Percentiles rank a stretch among this genome's conserved stretches.
These are phyloP conservation scores for Prunus mume DNA, from an alignment of 306 rosid species.

Conservation along the genomic window DNA sequence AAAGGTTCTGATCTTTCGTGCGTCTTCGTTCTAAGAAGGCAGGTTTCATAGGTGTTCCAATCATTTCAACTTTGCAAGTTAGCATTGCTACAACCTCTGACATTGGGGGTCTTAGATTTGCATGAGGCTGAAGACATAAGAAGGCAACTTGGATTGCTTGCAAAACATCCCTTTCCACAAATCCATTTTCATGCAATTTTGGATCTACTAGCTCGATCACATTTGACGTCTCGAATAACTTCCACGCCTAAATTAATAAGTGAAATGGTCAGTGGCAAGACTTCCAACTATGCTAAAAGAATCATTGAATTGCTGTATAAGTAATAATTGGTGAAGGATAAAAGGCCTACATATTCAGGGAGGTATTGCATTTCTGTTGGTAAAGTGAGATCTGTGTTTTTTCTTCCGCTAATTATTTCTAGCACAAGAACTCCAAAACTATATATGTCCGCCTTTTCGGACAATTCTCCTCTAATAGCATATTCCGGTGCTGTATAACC, in stretches of 20 bases:
- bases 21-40: conserved; percentile 52
- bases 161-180: conserved; percentile 53
- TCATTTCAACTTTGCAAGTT: conserved; percentile 55
- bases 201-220: conserved; percentile 60
- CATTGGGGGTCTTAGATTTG: conserved; percentile 76
- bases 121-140: conserved; percentile 70
- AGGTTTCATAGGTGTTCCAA: conserved; percentile 55
- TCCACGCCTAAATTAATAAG: conserved; percentile 59
- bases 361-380: conserved; percentile 82
- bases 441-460: conserved; percentile 88
- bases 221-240: conserved; percentile 52
- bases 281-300: not conserved
- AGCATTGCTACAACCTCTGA: conserved; percentile 73
- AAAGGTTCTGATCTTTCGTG: conserved; percentile 36
- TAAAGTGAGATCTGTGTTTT: conserved; percentile 71
- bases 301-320: not conserved
- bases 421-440: conserved; percentile 94
- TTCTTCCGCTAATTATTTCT: conserved; percentile 74
- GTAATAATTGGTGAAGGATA: not conserved
- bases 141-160: conserved; percentile 71
- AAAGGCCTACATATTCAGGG: conserved; percentile 66
- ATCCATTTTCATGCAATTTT: conserved; percentile 49
- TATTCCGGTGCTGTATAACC: conserved; percentile 96
- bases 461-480: conserved; percentile 83
- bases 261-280: not conserved